A percentile compares a stretch with the other conserved stretches of the same genome.
Evolutionary conservation across 805 yeast genomes (phyloP).

Genomic region (Pichia heedii): DNA sequence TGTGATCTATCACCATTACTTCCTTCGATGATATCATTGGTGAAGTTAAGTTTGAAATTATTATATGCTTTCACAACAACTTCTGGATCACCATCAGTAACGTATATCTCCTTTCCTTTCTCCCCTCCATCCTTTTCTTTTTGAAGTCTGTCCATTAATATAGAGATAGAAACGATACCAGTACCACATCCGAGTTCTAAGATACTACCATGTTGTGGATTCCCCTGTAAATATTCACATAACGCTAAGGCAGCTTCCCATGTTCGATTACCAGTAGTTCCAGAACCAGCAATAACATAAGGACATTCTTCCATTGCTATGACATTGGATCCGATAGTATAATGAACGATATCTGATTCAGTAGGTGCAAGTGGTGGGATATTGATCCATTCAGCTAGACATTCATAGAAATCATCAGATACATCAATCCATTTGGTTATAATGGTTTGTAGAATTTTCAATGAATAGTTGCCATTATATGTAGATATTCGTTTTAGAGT

Average conservation of each 20-base stretch:
- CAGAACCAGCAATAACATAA: slow-evolving; percentile 55
- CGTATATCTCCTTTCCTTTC: slow-evolving; percentile 21
- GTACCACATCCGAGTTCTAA: slow-evolving; percentile 88
- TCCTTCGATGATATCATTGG: slow-evolving; percentile 9
- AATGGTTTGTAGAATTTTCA: slow-evolving; percentile 34
- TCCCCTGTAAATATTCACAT: slow-evolving; percentile 37
- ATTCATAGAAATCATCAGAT: slow-evolving; percentile 31
- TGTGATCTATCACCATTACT: no score
- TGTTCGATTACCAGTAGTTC: slow-evolving; percentile 83
- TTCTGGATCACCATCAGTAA: slow-evolving; percentile 63
- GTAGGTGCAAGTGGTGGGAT: slow-evolving; percentile 30
- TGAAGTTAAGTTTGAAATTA: slow-evolving; percentile 39
- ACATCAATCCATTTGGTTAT: slow-evolving; percentile 28
- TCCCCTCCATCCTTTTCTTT: no score
- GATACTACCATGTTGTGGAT: slow-evolving; percentile 18
- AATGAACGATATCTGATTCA: slow-evolving; percentile 30
- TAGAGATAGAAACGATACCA: slow-evolving; percentile 59
- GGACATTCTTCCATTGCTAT: slow-evolving; percentile 51
- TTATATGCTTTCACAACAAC: slow-evolving; percentile 38
- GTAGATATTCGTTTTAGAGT: slow-evolving; percentile 18
- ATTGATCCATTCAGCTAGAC: slow-evolving; percentile 29
- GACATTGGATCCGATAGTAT: slow-evolving; percentile 13
- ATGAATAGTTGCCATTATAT: slow-evolving; percentile 45
- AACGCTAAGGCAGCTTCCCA: slow-evolving; percentile 88
- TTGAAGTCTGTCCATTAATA: no score